Evolutionary conservation across 2,329 filamentous ascomycete species (phyloP), one percentile per base, ranked within the genome.

Genomic region (Aspergillus vadensis): DNA sequence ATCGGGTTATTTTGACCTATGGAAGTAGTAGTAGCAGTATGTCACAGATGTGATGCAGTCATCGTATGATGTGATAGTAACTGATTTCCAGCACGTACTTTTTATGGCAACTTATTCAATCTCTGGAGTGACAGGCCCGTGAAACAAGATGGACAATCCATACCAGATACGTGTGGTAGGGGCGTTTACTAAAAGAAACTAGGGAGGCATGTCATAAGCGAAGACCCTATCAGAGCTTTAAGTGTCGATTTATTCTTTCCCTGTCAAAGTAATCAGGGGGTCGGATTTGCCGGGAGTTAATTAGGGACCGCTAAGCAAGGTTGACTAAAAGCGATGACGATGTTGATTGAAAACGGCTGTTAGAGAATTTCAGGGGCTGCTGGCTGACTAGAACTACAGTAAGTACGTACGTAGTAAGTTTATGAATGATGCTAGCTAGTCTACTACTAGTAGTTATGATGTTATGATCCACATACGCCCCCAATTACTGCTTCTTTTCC

Each of bases 201-300:
- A 64, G 64, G 47, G 55, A 59, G 54, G 61, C 61, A 61, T 63
- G 59, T 64, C 62, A 63, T 61, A 54, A 61, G 51, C 50, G 21
- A 21, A 51, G 27, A 23, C 41, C 39, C 58, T 63, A 65, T 58
- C 39, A 57, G 38, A 30, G 19, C 56, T 43, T 53, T 39, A 48
- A 55, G 53, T 36, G 53, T 30, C 27, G 27, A 30, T 9, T 30
- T 30, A 30, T 30, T 30, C 25, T 30, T 30, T 4, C 3, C 10
- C 27, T 30, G 27, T 43, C 12, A 27, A 41, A 51, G 44, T 50
- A 52, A 53, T 63, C 58, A 63, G 62, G 64, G 64, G 64, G 56
- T 56, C 32, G 32, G 32, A 36, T 32, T 30, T 25, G 23, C 25
- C 47, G 47, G 25, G 32, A 36, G 32, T 14, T 30, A 50, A 50